These are phyloP conservation scores for Penicillium psychrosexuale DNA, from an alignment of 2,329 filamentous ascomycete species.

Conservation along the genomic window DNA sequence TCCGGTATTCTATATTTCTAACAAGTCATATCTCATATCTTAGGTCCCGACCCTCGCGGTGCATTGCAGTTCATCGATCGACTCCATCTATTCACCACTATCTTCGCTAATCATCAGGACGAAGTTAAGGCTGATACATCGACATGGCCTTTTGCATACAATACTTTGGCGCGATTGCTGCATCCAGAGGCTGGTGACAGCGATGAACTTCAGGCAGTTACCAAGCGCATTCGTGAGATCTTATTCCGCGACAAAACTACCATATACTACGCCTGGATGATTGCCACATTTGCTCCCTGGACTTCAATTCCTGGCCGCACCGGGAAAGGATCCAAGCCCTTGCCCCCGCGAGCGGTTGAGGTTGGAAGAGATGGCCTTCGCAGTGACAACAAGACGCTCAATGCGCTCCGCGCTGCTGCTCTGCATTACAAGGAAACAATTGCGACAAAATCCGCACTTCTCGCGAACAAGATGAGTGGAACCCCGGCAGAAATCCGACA, in stretches of 20 bases:
- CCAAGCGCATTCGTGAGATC: conserved; percentile 37
- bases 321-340: conserved; percentile 43
- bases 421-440: conserved; percentile 64
- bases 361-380: conserved; percentile 76
- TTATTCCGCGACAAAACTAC: conserved; percentile 64
- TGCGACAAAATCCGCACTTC: conserved; percentile 50
- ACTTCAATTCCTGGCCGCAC: conserved; percentile 47
- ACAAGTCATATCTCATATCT: not conserved
- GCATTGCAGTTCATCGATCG: conserved; percentile 41
- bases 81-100: conserved; percentile 39
- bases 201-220: conserved; percentile 46
- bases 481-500: conserved; percentile 37
- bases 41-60: conserved; percentile 39
- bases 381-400: conserved; percentile 70
- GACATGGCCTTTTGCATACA: conserved; percentile 63
- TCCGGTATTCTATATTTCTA: not conserved
- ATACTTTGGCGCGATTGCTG: conserved; percentile 56
- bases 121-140: conserved; percentile 55
- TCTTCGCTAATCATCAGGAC: conserved; percentile 45
- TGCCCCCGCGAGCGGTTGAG: conserved; percentile 58
- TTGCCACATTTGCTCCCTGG: conserved; percentile 75
- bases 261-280: conserved; percentile 70
- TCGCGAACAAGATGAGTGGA: conserved; percentile 26
- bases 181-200: conserved; percentile 35
- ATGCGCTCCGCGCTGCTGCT: conserved; percentile 63